A percentile compares a stretch with the other conserved stretches of the same genome.
Evolutionary conservation across 768 basidiomycete species (phyloP).

Genomic region (Russula earlei): DNA sequence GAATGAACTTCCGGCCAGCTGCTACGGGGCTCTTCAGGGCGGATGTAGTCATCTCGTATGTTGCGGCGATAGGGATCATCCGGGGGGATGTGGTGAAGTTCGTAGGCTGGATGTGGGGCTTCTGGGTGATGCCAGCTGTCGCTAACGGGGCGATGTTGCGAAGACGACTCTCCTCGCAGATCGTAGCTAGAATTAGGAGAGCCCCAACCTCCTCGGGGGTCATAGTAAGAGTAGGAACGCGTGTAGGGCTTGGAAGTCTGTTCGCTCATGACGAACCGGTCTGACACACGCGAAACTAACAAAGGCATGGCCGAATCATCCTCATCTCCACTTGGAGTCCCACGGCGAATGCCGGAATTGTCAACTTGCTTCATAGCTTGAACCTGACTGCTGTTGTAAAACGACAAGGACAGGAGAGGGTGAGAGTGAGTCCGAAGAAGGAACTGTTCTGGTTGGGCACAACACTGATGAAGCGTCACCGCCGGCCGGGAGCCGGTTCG

Average conservation of each 20-base stretch:
- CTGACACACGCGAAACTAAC: slow-evolving; percentile 34
- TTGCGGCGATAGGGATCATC: slow-evolving; percentile 44
- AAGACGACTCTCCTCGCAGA: slow-evolving; percentile 41
- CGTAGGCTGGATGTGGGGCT: slow-evolving; percentile 30
- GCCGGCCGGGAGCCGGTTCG: slow-evolving; percentile 12
- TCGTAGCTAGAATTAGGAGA: slow-evolving; percentile 35
- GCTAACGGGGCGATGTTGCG: slow-evolving; percentile 44
- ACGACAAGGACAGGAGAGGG: slow-evolving; percentile 31
- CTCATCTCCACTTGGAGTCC: slow-evolving; percentile 19
- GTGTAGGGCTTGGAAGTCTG: slow-evolving; percentile 43
- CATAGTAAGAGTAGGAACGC: slow-evolving; percentile 32
- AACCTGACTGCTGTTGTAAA: slow-evolving; percentile 34
- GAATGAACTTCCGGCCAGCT: slow-evolving; percentile 12
- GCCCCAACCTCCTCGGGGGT: slow-evolving; percentile 36
- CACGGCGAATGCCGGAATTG: slow-evolving; percentile 32
- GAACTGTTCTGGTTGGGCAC: slow-evolving; percentile 7
- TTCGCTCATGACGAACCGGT: slow-evolving; percentile 32
- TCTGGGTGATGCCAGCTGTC: slow-evolving; percentile 41
- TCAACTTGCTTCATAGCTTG: slow-evolving; percentile 28
- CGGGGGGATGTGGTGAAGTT: slow-evolving; percentile 26
- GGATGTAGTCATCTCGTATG: slow-evolving; percentile 23
- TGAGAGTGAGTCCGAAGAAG: slow-evolving; percentile 4
- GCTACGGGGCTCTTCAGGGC: slow-evolving; percentile 14
- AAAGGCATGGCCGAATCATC: slow-evolving; percentile 20
- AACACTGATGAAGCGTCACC: slow-evolving; percentile 8